A percentile compares a stretch with the other conserved stretches of the same genome.
These are phyloP conservation scores for Trichosporon sp. DNA, from an alignment of 1,284 basidiomycete genomes.

Conservation along the genomic window DNA sequence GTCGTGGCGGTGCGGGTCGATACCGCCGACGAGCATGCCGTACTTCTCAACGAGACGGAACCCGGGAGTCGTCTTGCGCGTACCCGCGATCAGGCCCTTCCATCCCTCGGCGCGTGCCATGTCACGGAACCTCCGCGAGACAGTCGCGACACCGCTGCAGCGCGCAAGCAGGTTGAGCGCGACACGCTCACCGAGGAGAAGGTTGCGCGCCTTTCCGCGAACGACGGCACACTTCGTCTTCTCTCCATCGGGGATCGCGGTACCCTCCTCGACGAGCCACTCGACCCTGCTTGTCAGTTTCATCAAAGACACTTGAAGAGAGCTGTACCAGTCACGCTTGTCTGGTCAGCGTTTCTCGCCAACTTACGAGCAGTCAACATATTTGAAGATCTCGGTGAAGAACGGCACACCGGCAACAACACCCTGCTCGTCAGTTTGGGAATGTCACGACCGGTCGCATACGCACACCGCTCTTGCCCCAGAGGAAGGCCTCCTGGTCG, in stretches of 20 bases:
- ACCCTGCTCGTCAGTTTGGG: conserved; percentile 52
- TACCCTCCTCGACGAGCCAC: conserved; percentile 87
- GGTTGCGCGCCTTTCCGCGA: conserved; percentile 74
- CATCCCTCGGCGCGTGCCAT: conserved; percentile 76
- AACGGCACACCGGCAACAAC: conserved; percentile 94
- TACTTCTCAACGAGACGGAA: conserved; percentile 98
- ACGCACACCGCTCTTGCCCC: conserved; percentile 61
- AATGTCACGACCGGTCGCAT: no score
- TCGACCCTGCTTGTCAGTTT: conserved; percentile 61
- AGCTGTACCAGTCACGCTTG: background rate
- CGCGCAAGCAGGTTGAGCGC: conserved; percentile 91
- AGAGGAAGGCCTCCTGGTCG: conserved; percentile 75
- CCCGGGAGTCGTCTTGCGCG: conserved; percentile 96
- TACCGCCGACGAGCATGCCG: conserved; percentile 95
- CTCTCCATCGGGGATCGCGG: conserved; percentile 61
- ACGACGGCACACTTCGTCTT: conserved; percentile 86
- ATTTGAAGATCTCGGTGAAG: conserved; percentile 86
- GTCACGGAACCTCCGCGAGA: conserved; percentile 73
- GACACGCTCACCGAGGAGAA: conserved; percentile 91
- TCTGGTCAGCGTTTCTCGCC: background rate
- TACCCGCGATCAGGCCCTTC: conserved; percentile 87
- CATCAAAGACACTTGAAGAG: background rate
- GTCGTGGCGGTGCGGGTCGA: conserved; percentile 95
- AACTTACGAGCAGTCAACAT: conserved; percentile 82
- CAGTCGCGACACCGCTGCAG: conserved; percentile 94